Evolutionary conservation across 768 basidiomycete species (phyloP).

Genomic region (Boletus pseudo-olivaceus): DNA sequence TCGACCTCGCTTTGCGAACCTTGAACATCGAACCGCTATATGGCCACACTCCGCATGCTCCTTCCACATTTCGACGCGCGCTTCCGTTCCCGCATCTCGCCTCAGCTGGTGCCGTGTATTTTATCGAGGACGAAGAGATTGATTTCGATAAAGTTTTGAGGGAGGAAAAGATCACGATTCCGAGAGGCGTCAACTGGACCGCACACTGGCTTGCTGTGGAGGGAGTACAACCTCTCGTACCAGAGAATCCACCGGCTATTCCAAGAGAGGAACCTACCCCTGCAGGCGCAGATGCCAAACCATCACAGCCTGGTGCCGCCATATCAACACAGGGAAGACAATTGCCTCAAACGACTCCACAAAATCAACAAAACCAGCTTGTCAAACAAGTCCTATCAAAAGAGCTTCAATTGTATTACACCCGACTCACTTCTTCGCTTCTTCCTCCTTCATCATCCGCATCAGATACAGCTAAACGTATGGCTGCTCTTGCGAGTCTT

Average conservation of each 20-base stretch:
- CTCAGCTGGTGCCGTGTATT: constrained; percentile 75
- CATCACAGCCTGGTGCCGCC: constrained; percentile 26
- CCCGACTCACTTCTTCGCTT: constrained; percentile 81
- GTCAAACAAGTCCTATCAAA: constrained; percentile 91
- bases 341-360: constrained; percentile 34
- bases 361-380: constrained; percentile 64
- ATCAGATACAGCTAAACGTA: constrained; percentile 65
- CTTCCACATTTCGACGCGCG: constrained; percentile 40
- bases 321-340: constrained; percentile 24
- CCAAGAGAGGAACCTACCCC: constrained; percentile 49
- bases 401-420: constrained; percentile 93
- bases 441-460: constrained; percentile 41
- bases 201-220: constrained; percentile 99
- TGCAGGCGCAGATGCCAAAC: constrained; percentile 26
- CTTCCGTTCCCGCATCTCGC: constrained; percentile 42
- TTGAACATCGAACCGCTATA: constrained; percentile 96
- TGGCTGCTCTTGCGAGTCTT: constrained; percentile 87
- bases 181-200: constrained; percentile 80
- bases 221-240: constrained; percentile 94
- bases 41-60: constrained; percentile 42
- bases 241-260: constrained; percentile 89
- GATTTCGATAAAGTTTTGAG: constrained; percentile 90
- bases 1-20: constrained; percentile 90
- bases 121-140: constrained; percentile 95
- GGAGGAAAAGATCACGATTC: constrained; percentile 79